Base-by-base conservation (phyloP, 768 basidiomycete species). In the Mycena alexandri region DNA sequence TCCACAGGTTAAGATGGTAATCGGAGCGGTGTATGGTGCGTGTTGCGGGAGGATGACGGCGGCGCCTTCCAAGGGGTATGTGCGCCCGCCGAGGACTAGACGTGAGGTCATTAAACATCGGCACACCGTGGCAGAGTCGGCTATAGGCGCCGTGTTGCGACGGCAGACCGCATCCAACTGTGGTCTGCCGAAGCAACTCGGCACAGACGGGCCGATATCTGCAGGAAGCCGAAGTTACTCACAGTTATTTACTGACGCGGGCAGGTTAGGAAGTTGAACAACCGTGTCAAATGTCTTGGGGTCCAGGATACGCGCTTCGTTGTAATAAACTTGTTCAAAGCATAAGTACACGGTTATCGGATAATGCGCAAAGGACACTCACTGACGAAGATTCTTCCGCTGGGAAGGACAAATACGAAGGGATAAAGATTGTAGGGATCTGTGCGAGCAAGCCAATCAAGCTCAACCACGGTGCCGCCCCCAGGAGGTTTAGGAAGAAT, bases 351-450 rank as follows among this genome's bases (percentile, higher is more conserved):
- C n/a, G 17, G 24, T 43, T n/a, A n/a, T n/a, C 21, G 48, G 46
- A 50, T 29, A 13, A 24, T 25, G 29, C 3, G 29, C 25, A 50
- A 6, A 14, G 10, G 47, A 5, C 19, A 78, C 86, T 65, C 48
- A 91, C 92, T 89, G 50, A 91, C 83, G 76, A 94, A 93, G 74
- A 94, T 79, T 29, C 83, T 82, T 4, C 87, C 87, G 52, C 89
- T 89, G 0, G 93, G 92, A 19, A 94, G 83, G 10, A 93, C 83
- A 61, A 90, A 76, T 29, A 94, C 78, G 82, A 92, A 94, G 0
- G 93, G 93, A 71, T 94, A 94, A 55, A 94, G 77, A 71, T 93
- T 93, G 73, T 91, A 88, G 2, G 93, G 93, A 72, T 94, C 90
- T 6, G 93, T 93, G 36, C 91, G 84, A 21, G 79, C 73, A 41